Evolutionary conservation across 78 protist genomes (phyloP).

Genomic region (Polysphondylium violaceum): DNA sequence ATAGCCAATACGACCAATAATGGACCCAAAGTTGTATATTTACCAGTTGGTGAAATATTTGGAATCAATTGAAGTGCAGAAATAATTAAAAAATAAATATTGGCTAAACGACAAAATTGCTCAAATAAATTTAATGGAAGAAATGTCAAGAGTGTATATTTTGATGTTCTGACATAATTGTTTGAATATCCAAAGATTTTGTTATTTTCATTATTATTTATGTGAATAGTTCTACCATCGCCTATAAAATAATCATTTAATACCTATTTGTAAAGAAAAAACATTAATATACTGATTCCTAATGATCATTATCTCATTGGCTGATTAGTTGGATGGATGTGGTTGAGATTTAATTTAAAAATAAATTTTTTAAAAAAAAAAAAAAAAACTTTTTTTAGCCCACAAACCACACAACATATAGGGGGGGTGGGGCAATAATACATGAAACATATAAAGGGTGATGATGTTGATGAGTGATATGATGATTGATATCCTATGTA

Average conservation of each 20-base stretch:
- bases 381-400: too few relatives aligned
- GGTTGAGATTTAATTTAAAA: too few relatives aligned
- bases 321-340: too few relatives aligned
- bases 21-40: constrained; percentile 89
- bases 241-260: constrained; percentile 37
- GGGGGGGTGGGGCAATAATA: too few relatives aligned
- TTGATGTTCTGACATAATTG: constrained; percentile 83
- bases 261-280: background rate
- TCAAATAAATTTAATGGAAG: constrained; percentile 59
- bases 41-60: constrained; percentile 91
- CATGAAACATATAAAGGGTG: too few relatives aligned
- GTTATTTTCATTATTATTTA: constrained; percentile 21
- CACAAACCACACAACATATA: too few relatives aligned
- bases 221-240: constrained; percentile 44
- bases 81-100: constrained; percentile 89
- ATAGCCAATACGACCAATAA: constrained; percentile 82
- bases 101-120: constrained; percentile 85
- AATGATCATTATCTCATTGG: too few relatives aligned
- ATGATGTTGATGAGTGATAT: too few relatives aligned
- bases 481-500: too few relatives aligned
- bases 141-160: constrained; percentile 66
- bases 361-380: too few relatives aligned
- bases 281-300: too few relatives aligned
- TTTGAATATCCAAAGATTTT: background rate
- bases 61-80: constrained; percentile 83